Conservation (phyloP, 2,329 filamentous ascomycete species). For the Colletotrichum musicola region DNA sequence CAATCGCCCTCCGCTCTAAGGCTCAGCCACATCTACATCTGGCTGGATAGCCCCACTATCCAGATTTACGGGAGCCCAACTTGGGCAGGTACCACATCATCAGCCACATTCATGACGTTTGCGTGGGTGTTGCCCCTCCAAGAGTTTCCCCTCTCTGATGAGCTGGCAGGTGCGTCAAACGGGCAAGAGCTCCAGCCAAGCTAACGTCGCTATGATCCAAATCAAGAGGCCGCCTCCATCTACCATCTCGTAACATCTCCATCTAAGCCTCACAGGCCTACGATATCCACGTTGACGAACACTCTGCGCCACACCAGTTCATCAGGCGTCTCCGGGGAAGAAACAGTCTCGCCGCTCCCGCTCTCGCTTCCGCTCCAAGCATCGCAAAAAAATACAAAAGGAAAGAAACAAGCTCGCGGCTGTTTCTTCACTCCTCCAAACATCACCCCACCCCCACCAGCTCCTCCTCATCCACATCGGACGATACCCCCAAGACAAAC, state of each 20-base stretch:
- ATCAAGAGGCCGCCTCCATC: conserved; percentile 19
- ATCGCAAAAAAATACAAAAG: conserved; percentile 25
- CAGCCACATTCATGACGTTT: conserved; percentile 36
- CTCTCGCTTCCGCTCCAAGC: not conserved
- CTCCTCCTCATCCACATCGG: conserved; percentile 8
- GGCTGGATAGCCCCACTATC: not conserved
- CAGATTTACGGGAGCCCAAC: not conserved
- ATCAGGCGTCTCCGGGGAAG: conserved; percentile 19
- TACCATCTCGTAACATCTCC: not conserved
- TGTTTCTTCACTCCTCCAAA: not conserved
- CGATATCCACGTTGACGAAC: conserved; percentile 30
- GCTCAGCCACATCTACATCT: conserved; percentile 21
- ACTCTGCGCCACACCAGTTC: conserved; percentile 32
- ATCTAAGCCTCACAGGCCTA: conserved; percentile 17
- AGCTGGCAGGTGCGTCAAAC: conserved; percentile 13
- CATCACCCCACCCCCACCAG: not conserved
- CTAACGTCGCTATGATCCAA: not conserved
- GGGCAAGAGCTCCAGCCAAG: not conserved
- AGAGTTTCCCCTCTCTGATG: conserved; percentile 25
- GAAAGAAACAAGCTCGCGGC: not conserved
- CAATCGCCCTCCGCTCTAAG: not conserved
- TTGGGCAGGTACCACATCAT: not conserved
- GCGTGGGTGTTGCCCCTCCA: not conserved
- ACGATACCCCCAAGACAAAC: conserved; percentile 10
- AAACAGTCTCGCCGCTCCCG: not conserved